Conservation (phyloP, 495 filamentous ascomycete genomes). For the Neurospora africana region DNA sequence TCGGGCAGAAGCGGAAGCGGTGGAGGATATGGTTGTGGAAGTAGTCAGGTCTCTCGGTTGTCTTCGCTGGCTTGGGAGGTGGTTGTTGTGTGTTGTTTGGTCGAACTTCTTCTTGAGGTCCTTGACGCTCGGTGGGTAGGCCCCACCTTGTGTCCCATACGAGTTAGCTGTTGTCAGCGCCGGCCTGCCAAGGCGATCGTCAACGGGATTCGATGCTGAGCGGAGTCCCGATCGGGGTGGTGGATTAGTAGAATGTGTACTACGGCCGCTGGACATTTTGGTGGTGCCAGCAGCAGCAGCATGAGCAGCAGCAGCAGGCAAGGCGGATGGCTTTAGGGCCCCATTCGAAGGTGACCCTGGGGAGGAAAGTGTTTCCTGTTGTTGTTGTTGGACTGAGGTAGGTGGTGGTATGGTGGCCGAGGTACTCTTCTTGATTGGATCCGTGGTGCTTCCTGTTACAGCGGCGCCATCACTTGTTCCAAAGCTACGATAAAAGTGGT, state of each 20-base stretch:
- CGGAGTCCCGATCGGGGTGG: conserved; percentile 24
- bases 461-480: neutral
- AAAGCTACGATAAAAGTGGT: conserved; percentile 42
- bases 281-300: conserved; percentile 23
- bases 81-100: conserved; percentile 13
- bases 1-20: conserved; percentile 7
- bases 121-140: conserved; percentile 39
- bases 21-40: neutral
- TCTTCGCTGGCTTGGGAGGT: neutral
- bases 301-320: conserved; percentile 11
- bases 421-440: conserved; percentile 18
- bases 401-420: conserved; percentile 8
- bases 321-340: neutral
- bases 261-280: conserved; percentile 19
- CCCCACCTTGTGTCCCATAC: conserved; percentile 10
- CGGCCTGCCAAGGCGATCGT: conserved; percentile 23
- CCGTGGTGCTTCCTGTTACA: neutral
- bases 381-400: neutral
- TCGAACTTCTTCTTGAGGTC: conserved; percentile 47
- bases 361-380: neutral
- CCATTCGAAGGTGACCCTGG: neutral
- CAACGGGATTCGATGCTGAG: conserved; percentile 41
- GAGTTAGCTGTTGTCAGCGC: conserved; percentile 20
- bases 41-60: neutral
- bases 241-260: conserved; percentile 14